A percentile compares a stretch with the other conserved stretches of the same genome.
phyloP scores from a whole-genome alignment of 2,329 filamentous ascomycete genomes.

The Grosmannia serpens region DNA sequence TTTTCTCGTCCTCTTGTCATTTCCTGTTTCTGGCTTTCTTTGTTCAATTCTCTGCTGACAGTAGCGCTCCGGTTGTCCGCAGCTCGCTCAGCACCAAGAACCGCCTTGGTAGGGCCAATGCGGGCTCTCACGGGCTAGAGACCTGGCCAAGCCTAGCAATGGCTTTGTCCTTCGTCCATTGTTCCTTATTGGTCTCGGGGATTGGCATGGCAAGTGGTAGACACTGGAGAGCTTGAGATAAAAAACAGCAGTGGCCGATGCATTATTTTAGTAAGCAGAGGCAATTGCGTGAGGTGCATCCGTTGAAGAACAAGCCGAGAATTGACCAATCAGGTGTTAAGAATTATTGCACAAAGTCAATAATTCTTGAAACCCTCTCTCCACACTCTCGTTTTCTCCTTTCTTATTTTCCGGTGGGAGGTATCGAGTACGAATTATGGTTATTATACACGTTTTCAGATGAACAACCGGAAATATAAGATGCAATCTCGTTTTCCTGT shows the following conservation, averaged over 20 bases:
- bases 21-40: background rate
- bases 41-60: background rate
- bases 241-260: background rate
- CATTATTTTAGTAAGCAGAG: no score
- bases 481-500: background rate
- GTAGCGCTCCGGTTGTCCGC: background rate
- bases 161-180: no score
- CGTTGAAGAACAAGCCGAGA: background rate
- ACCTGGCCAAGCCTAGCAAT: background rate
- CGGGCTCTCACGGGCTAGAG: background rate
- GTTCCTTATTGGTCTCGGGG: no score
- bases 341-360: constrained; percentile 2
- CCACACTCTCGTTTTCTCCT: background rate
- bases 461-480: no score
- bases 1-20: background rate
- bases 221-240: background rate
- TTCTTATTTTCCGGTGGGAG: background rate
- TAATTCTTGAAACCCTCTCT: background rate
- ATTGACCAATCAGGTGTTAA: constrained; percentile 8
- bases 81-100: background rate
- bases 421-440: background rate
- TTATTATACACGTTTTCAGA: no score
- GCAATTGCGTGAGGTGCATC: background rate
- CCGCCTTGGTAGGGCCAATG: background rate
- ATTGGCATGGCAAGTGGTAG: background rate